Conservation (phyloP, 805 yeast genomes). For the Lipomyces chichibuensis region DNA sequence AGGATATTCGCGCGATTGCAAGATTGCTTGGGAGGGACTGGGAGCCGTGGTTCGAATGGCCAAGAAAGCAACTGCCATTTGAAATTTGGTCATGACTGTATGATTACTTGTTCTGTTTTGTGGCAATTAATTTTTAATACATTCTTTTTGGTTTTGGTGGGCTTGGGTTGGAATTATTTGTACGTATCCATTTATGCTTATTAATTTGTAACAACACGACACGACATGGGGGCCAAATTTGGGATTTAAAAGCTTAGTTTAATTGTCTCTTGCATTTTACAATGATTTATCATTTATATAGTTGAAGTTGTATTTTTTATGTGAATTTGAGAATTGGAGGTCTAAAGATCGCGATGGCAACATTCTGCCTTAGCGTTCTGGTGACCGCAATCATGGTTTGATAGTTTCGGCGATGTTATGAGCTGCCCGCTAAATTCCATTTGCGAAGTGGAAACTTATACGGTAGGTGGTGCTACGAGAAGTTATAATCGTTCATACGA, state of each 20-base stretch:
- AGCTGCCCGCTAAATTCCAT: too few relatives aligned
- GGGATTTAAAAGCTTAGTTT: not conserved
- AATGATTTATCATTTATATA: too few relatives aligned
- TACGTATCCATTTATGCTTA: not conserved
- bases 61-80: slow-evolving; percentile 13
- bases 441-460: too few relatives aligned
- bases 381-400: too few relatives aligned
- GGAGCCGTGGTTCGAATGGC: slow-evolving; percentile 21
- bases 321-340: too few relatives aligned
- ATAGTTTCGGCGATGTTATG: too few relatives aligned
- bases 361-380: too few relatives aligned
- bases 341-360: too few relatives aligned
- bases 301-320: too few relatives aligned
- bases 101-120: not conserved
- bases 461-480: too few relatives aligned
- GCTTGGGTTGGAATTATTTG: not conserved
- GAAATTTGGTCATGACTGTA: not conserved
- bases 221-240: not conserved
- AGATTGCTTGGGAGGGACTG: slow-evolving; percentile 14
- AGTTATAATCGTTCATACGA: too few relatives aligned
- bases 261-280: not conserved
- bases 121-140: not conserved
- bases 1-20: slow-evolving; percentile 16
- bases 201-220: not conserved
- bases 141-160: not conserved